A percentile compares a stretch with the other conserved stretches of the same genome.
These are phyloP conservation scores for Eutrema salsugineum DNA, from an alignment of 441 rosid genomes.

Conservation along the genomic window DNA sequence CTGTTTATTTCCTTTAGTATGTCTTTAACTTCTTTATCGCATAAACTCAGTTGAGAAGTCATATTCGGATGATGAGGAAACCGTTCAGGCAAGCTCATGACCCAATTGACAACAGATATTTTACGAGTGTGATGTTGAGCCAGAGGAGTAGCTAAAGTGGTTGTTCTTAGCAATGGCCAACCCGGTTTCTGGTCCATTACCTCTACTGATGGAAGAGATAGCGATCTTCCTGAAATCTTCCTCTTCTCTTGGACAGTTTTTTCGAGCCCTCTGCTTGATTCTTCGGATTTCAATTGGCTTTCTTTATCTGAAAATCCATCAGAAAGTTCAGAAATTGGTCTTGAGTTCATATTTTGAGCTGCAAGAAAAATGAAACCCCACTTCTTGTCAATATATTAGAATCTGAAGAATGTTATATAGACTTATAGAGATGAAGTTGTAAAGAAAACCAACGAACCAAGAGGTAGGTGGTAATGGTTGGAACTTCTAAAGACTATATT, in stretches of 20 bases:
- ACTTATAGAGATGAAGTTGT: not conserved
- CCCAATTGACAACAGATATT: slow-evolving; percentile 92
- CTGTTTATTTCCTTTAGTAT: slow-evolving; percentile 33
- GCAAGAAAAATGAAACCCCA: slow-evolving; percentile 23
- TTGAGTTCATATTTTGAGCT: slow-evolving; percentile 51
- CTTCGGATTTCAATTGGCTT: slow-evolving; percentile 38
- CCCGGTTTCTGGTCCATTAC: slow-evolving; percentile 65
- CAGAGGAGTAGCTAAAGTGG: slow-evolving; percentile 38
- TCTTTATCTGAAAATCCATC: slow-evolving; percentile 33
- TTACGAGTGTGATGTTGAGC: slow-evolving; percentile 36
- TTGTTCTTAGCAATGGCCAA: slow-evolving; percentile 75
- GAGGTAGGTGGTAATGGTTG: slow-evolving; percentile 50
- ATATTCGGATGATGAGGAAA: slow-evolving; percentile 23
- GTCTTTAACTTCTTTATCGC: slow-evolving; percentile 40
- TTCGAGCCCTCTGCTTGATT: slow-evolving; percentile 20
- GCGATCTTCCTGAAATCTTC: slow-evolving; percentile 36
- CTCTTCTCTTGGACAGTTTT: slow-evolving; percentile 21
- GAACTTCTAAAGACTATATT: slow-evolving; percentile 62
- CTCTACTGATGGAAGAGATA: slow-evolving; percentile 43
- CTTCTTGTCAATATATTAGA: slow-evolving; percentile 4
- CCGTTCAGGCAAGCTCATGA: slow-evolving; percentile 64
- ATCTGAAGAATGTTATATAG: not conserved
- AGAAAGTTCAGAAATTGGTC: slow-evolving; percentile 40
- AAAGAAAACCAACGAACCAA: slow-evolving; percentile 46
- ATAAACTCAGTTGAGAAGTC: slow-evolving; percentile 27